Evolutionary conservation across 176 grass and related monocot genomes (phyloP), one percentile per base, ranked within the genome.

Genomic region (Puccinellia tenuiflora): DNA sequence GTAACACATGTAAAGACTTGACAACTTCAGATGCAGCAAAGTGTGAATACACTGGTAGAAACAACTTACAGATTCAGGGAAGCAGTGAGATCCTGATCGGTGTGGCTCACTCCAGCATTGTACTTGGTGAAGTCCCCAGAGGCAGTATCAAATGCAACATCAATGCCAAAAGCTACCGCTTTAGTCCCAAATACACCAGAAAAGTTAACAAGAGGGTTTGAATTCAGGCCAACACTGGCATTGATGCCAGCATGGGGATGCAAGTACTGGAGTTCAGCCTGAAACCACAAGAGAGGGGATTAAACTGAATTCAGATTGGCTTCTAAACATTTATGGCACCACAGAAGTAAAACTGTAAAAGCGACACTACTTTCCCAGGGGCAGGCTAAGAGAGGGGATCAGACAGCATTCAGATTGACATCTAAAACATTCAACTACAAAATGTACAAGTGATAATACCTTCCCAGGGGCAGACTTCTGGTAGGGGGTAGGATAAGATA

Each of bases 231-330:
- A 68, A 92, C 76, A 88, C 62, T 90, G 31, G 78, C 86, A 68
- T 78, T 93, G 13, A 97, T 51, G 24, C 94, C 91, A 85, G 82
- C 89, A 88, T 91, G 90, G 10, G 87, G 54, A 30, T 97, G 91
- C 84, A 93, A 81, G 77, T 97, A 97, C 59, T 91, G 94, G 46
- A 97, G 73, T 80, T 97, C 94, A 79, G 79, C 86, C 91, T 97
- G 78, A 54, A 85, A 77, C 24, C 26, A 90, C 29, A 73, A 60
- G 22, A 66, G 18, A 68, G 16, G 6, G 33, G 51, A 75, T 26
- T 20, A 60, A 30, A 76, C 10, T 15, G 4, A 16, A 53, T 24
- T 25, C 26, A 34, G 65, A 38, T 37, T 45, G 53, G 71, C 33
- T 43, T 43, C 3, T 46, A 16, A 64, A 65, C 46, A 45, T 35